A percentile compares a stretch with the other conserved stretches of the same genome.
phyloP scores from a whole-genome alignment of 1,284 basidiomycete genomes.

The Somion occarium region DNA sequence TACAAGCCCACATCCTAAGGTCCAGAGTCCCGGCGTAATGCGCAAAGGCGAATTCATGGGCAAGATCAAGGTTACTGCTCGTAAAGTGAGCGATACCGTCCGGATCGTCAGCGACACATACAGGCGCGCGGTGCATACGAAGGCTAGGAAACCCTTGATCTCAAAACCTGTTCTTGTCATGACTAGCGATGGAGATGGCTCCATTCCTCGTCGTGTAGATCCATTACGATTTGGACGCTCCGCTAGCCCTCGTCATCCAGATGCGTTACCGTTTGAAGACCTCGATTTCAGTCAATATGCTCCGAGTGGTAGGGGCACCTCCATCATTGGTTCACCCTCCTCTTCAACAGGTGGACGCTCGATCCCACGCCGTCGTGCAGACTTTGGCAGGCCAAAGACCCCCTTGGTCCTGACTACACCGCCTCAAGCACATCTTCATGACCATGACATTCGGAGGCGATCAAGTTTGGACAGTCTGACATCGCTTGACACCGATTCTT shows the following conservation, averaged over 20 bases:
- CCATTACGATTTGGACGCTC: background rate
- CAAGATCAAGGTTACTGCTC: slow-evolving; percentile 52
- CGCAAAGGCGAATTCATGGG: slow-evolving; percentile 64
- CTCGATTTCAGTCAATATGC: slow-evolving; percentile 32
- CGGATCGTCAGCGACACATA: slow-evolving; percentile 31
- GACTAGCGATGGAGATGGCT: slow-evolving; percentile 15
- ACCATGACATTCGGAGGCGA: background rate
- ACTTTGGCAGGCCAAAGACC: slow-evolving; percentile 43
- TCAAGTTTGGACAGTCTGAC: background rate
- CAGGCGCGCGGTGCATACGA: slow-evolving; percentile 43
- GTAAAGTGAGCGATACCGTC: slow-evolving; percentile 62
- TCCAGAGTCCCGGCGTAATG: slow-evolving; percentile 47
- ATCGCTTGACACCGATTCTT: slow-evolving; percentile 19
- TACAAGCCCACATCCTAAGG: background rate
- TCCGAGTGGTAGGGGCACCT: slow-evolving; percentile 32
- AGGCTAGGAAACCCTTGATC: slow-evolving; percentile 34
- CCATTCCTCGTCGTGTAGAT: background rate
- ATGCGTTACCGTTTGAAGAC: slow-evolving; percentile 6
- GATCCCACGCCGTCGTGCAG: slow-evolving; percentile 59
- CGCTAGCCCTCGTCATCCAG: slow-evolving; percentile 9
- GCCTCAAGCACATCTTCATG: slow-evolving; percentile 4
- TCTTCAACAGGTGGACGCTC: slow-evolving; percentile 58
- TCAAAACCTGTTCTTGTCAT: slow-evolving; percentile 27
- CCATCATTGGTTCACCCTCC: slow-evolving; percentile 47
- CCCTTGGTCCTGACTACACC: slow-evolving; percentile 14